phyloP scores from a whole-genome alignment of 805 yeast species.

The Nematodospora valgi region DNA sequence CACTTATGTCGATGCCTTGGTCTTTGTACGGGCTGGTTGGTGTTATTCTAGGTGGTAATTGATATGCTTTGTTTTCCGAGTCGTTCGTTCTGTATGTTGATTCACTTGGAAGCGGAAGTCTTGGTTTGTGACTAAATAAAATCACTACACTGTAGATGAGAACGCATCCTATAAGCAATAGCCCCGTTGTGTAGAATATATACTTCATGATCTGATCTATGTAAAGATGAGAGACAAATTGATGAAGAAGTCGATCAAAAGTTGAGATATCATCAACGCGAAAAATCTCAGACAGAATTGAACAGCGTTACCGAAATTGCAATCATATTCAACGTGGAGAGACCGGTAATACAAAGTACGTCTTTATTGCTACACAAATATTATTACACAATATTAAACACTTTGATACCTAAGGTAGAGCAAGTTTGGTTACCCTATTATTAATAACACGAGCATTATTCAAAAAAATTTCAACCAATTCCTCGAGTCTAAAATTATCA shows the following conservation, averaged over 20 bases:
- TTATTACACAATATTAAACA: too few species aligned
- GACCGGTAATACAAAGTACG: too few species aligned
- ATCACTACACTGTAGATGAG: slow-evolving; percentile 35
- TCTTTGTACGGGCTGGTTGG: slow-evolving; percentile 15
- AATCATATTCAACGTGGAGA: too few species aligned
- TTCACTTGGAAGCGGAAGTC: slow-evolving; percentile 54
- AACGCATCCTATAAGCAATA: neutral
- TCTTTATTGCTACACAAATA: too few species aligned
- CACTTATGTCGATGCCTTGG: slow-evolving; percentile 55
- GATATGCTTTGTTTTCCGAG: slow-evolving; percentile 22
- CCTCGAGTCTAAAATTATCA: slow-evolving; percentile 39
- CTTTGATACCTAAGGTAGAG: slow-evolving; percentile 12
- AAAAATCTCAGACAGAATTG: too few species aligned
- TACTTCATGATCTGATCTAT: neutral
- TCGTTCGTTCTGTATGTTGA: slow-evolving; percentile 50
- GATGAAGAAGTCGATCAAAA: too few species aligned
- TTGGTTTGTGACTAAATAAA: slow-evolving; percentile 60
- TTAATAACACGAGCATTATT: slow-evolving; percentile 44
- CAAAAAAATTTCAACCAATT: slow-evolving; percentile 42
- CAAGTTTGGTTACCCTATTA: slow-evolving; percentile 41
- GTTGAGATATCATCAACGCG: too few species aligned
- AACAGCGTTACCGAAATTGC: too few species aligned
- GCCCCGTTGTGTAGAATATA: neutral
- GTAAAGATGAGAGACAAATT: too few species aligned
- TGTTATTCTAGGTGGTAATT: slow-evolving; percentile 31